Conservation (phyloP, 495 filamentous ascomycete species). For the Daldinia vernicosa region DNA sequence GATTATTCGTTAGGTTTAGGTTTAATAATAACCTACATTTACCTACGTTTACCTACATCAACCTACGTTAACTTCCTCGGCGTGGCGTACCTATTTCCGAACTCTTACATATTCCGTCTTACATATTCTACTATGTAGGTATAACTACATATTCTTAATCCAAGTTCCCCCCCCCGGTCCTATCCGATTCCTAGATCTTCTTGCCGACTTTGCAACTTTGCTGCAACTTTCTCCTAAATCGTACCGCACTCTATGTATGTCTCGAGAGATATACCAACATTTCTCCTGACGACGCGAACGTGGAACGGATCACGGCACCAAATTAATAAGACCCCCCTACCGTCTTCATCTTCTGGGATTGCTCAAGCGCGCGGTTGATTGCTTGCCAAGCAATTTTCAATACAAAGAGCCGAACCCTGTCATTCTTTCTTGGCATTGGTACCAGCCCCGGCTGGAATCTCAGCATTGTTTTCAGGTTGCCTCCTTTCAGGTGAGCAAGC, state of each 20-base stretch:
- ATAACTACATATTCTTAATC: slow-evolving; percentile 3
- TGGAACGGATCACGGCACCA: slow-evolving; percentile 34
- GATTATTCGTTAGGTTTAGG: background rate
- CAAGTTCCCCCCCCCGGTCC: background rate
- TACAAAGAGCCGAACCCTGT: slow-evolving; percentile 18
- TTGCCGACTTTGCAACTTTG: slow-evolving; percentile 12
- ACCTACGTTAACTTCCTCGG: slow-evolving; percentile 4
- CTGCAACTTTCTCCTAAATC: background rate
- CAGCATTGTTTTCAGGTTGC: slow-evolving; percentile 17
- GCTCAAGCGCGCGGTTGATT: slow-evolving; percentile 40
- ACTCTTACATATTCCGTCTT: background rate
- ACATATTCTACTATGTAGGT: too few species aligned
- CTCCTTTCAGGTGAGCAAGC: slow-evolving; percentile 36
- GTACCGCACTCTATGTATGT: slow-evolving; percentile 3
- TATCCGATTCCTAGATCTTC: slow-evolving; percentile 5
- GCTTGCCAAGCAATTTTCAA: slow-evolving; percentile 35
- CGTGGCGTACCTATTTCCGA: background rate
- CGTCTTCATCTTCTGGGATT: slow-evolving; percentile 25
- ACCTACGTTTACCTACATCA: background rate
- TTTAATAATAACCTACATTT: background rate
- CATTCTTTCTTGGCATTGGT: slow-evolving; percentile 30
- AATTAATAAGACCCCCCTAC: slow-evolving; percentile 27
- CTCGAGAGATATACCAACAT: background rate
- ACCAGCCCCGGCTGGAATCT: slow-evolving; percentile 14
- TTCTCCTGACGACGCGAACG: slow-evolving; percentile 3